Percentiles rank a stretch among this genome's conserved stretches.
phyloP scores from a whole-genome alignment of 495 filamentous ascomycete species.

The Xylaria nigripes region DNA sequence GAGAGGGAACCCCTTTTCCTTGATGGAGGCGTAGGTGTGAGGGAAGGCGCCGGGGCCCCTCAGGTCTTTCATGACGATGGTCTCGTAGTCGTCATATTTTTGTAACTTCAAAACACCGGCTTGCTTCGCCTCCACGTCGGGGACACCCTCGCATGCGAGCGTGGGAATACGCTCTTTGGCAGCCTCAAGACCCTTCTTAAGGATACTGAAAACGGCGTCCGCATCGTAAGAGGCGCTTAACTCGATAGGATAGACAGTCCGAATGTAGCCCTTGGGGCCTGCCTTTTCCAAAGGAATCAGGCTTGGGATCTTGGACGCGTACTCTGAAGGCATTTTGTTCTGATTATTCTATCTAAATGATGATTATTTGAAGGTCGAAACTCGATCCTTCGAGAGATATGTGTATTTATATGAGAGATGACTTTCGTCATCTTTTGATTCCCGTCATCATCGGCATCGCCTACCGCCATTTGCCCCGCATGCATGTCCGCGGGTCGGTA shows the following conservation, averaged over 20 bases:
- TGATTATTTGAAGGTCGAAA: neutral
- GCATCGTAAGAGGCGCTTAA: slow-evolving; percentile 13
- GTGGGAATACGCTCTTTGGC: slow-evolving; percentile 23
- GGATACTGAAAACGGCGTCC: slow-evolving; percentile 18
- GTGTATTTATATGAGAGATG: neutral
- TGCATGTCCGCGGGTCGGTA: too few relatives aligned
- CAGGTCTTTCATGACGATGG: slow-evolving; percentile 27
- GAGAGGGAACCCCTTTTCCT: slow-evolving; percentile 26
- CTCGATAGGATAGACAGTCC: slow-evolving; percentile 28
- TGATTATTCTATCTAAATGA: neutral
- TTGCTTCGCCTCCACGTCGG: slow-evolving; percentile 21
- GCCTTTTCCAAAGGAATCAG: slow-evolving; percentile 29
- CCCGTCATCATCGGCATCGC: too few relatives aligned
- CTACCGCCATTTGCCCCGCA: too few relatives aligned
- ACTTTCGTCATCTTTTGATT: too few relatives aligned
- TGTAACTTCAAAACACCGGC: slow-evolving; percentile 26
- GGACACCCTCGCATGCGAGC: slow-evolving; percentile 27
- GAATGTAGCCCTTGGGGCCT: slow-evolving; percentile 30
- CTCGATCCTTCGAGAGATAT: neutral
- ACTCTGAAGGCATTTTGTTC: slow-evolving; percentile 15
- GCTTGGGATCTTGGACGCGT: slow-evolving; percentile 13
- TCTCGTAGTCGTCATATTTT: slow-evolving; percentile 12
- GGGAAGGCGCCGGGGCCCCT: slow-evolving; percentile 19
- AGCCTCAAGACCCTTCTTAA: slow-evolving; percentile 23
- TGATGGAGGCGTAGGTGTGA: slow-evolving; percentile 24